phyloP scores from a whole-genome alignment of 2,329 filamentous ascomycete genomes.

The Colletotrichum coccodes region DNA sequence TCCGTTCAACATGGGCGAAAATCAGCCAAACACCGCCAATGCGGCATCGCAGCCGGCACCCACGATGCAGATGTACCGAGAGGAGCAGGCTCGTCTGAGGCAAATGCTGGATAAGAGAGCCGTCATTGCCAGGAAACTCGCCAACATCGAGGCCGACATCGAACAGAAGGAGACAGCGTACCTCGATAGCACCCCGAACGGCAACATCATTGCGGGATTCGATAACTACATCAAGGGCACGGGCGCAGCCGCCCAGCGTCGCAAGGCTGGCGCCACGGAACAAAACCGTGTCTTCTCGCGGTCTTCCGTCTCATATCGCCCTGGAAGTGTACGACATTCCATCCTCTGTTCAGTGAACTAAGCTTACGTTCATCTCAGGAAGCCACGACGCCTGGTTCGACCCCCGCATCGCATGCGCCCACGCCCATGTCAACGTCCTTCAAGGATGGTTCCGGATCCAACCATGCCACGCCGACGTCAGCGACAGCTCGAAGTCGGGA shows the following conservation, averaged over 20 bases:
- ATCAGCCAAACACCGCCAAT: conserved; percentile 20
- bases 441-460: conserved; percentile 55
- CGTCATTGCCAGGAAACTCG: conserved; percentile 46
- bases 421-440: conserved; percentile 67
- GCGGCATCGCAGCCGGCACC: conserved; percentile 40
- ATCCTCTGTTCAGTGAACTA: background rate
- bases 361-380: conserved; percentile 44
- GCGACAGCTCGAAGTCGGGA: conserved; percentile 55
- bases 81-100: conserved; percentile 58
- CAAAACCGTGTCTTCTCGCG: conserved; percentile 79
- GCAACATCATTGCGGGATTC: conserved; percentile 98
- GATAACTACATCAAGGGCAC: conserved; percentile 97
- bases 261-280: conserved; percentile 73
- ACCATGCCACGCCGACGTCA: conserved; percentile 66
- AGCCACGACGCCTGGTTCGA: conserved; percentile 54
- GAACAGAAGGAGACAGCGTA: conserved; percentile 86
- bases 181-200: conserved; percentile 86
- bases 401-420: conserved; percentile 58
- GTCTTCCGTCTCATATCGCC: conserved; percentile 71
- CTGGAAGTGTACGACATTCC: conserved; percentile 35
- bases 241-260: conserved; percentile 71
- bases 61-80: conserved; percentile 59
- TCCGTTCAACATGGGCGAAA: conserved; percentile 27
- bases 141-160: conserved; percentile 78
- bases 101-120: conserved; percentile 55